phyloP scores from a whole-genome alignment of 768 basidiomycete species.

The Chalciporus piperatus region DNA sequence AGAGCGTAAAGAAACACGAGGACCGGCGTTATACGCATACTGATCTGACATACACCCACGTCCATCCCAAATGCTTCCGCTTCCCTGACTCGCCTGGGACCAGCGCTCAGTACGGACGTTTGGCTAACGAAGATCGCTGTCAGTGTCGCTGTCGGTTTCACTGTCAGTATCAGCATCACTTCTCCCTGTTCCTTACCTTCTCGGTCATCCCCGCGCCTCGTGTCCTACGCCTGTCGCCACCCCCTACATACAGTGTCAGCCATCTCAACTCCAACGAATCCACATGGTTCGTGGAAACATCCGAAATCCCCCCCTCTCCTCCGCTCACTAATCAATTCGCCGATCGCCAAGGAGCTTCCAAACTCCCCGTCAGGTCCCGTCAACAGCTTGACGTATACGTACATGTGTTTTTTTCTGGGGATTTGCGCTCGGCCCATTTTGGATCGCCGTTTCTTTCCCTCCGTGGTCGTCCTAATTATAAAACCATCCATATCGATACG shows the following conservation, averaged over 20 bases:
- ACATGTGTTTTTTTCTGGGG: constrained; percentile 1
- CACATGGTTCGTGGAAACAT: neutral
- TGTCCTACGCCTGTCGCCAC: neutral
- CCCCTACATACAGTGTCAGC: no score
- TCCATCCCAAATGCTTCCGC: neutral
- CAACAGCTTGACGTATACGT: neutral
- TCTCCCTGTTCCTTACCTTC: neutral
- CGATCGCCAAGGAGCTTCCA: neutral
- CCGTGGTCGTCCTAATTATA: neutral
- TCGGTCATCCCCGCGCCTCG: neutral
- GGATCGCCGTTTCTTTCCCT: constrained; percentile 21
- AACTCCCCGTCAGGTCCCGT: neutral
- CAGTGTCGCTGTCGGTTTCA: no score
- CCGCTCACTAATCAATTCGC: neutral
- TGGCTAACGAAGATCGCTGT: neutral
- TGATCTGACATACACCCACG: neutral
- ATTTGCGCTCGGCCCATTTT: constrained; percentile 23
- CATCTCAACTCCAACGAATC: neutral
- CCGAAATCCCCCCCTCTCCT: neutral
- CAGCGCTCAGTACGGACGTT: constrained; percentile 24
- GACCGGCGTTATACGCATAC: neutral
- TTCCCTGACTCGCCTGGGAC: neutral
- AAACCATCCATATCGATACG: no score
- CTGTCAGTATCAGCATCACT: neutral
- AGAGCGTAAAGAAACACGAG: constrained; percentile 3